Base-by-base conservation (phyloP, 2,329 filamentous ascomycete species). In the Biscogniauxia mediterranea region DNA sequence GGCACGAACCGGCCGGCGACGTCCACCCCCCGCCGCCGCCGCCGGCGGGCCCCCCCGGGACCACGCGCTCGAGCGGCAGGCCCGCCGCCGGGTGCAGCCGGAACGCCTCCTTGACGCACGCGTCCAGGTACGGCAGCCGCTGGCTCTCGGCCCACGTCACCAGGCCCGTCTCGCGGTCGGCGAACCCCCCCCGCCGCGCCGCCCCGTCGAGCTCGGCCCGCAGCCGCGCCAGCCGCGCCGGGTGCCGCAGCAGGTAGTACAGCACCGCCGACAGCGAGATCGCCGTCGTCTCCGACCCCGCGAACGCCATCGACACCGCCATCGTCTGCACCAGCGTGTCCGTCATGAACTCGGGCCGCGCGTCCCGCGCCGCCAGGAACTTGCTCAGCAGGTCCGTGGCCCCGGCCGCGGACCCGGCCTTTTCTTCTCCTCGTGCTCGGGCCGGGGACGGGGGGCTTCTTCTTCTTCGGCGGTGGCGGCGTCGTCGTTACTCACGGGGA, bases 221-320 rank as follows among this genome's bases (percentile, higher is more conserved):
- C 58, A 92, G 76, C 49, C 81, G 81, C 2, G 73, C 70, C 62
- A 90, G 83, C 15, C 80, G 80, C 0, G 66, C 46, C 0, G 87
- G 87, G 68, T 87, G 84, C 69, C 87, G 88, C 42, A 93, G 80
- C 3, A 93, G 76, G 73, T 87, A 88, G 75, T 93, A 93, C 69
- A 94, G 91, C 0, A 93, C 83, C 6, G 87, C 82, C 5, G 85
- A 84, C 0, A 93, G 80, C 6, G 84, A 86, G 70, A 93, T 93
- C 49, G 89, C 90, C 0, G 91, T 94, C 0, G 91, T 94, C 74
- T 95, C 91, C 1, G 85, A 89, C 3, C 91, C 90, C 0, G 91
- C 91, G 67, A 90, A 86, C 0, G 83, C 83, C 88, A 91, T 91
- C 61, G 81, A 86, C n/a, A 88, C 84, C 55, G 87, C 88, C 77